These are phyloP conservation scores for Cyclotella sp. DNA, from an alignment of 108 stramenopile species.

Conservation along the genomic window DNA sequence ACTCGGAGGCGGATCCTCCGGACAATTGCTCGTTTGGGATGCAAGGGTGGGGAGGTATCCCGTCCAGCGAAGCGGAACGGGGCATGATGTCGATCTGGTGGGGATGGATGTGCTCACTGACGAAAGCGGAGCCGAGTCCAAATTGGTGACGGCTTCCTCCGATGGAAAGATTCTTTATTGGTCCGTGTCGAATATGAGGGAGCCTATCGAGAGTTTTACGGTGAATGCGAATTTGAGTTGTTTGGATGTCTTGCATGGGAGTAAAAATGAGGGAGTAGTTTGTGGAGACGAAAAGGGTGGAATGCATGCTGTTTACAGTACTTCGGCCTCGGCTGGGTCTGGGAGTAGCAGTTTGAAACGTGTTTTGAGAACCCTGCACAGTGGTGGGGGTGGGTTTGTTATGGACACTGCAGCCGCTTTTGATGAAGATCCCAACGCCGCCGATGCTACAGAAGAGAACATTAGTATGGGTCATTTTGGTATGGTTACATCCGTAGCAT, in stretches of 20 bases:
- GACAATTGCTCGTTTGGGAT: slow-evolving; percentile 90
- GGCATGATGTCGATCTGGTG: slow-evolving; percentile 78
- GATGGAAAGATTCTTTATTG: slow-evolving; percentile 87
- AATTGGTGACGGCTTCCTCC: slow-evolving; percentile 72
- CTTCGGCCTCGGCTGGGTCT: slow-evolving; percentile 35
- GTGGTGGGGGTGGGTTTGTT: slow-evolving; percentile 13
- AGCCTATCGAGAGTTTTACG: slow-evolving; percentile 72
- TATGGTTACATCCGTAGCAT: slow-evolving; percentile 75
- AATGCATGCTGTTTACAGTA: slow-evolving; percentile 64
- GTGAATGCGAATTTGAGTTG: slow-evolving; percentile 80
- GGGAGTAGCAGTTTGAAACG: slow-evolving; percentile 61
- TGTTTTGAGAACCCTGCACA: slow-evolving; percentile 60
- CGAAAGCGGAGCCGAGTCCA: slow-evolving; percentile 48
- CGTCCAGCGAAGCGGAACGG: slow-evolving; percentile 76
- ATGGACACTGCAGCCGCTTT: slow-evolving; percentile 1
- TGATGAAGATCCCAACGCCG: slow-evolving; percentile 20
- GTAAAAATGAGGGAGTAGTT: slow-evolving; percentile 59
- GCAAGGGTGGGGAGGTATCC: slow-evolving; percentile 84
- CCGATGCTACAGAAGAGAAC: slow-evolving; percentile 22
- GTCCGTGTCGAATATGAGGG: slow-evolving; percentile 84
- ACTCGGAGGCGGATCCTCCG: slow-evolving; percentile 77
- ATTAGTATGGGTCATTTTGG: slow-evolving; percentile 71
- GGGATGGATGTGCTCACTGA: slow-evolving; percentile 45
- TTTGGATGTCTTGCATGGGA: slow-evolving; percentile 71
- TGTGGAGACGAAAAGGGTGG: slow-evolving; percentile 82